phyloP scores from a whole-genome alignment of 805 yeast genomes.

The Myxozyma lipomycoides region DNA sequence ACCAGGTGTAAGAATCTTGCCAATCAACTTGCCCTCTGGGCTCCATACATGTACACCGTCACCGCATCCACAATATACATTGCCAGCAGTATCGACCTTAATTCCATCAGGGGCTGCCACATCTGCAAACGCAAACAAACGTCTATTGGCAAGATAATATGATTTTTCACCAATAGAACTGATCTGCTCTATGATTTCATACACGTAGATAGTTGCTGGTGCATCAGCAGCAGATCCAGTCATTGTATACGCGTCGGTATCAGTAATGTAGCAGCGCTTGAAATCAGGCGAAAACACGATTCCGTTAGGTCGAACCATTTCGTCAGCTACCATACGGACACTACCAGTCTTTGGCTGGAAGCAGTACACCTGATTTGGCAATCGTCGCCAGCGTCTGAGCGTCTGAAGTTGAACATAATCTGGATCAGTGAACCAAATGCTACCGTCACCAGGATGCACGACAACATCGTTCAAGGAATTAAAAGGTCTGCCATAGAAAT shows the following conservation, averaged over 20 bases:
- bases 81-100: constrained; percentile 31
- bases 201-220: constrained; percentile 32
- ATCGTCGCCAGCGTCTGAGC: constrained; percentile 15
- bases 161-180: constrained; percentile 12
- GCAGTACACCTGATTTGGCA: constrained; percentile 42
- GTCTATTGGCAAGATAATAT: constrained; percentile 27
- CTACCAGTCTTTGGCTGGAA: constrained; percentile 35
- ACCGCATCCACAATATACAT: constrained; percentile 34
- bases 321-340: constrained; percentile 38
- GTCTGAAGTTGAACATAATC: constrained; percentile 30
- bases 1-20: constrained; percentile 31
- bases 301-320: constrained; percentile 64
- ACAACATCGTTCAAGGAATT: constrained; percentile 35
- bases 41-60: constrained; percentile 36
- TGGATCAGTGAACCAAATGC: constrained; percentile 37
- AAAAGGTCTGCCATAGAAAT: constrained; percentile 33
- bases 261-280: constrained; percentile 50
- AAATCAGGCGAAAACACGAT: constrained; percentile 49
- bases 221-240: constrained; percentile 18
- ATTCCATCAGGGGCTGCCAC: constrained; percentile 35
- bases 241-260: constrained; percentile 33
- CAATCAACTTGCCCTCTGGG: constrained; percentile 30
- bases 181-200: constrained; percentile 28
- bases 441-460: constrained; percentile 29
- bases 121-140: constrained; percentile 33